phyloP scores from a whole-genome alignment of 1,284 basidiomycete genomes.

The Macrocystidia cucumis region DNA sequence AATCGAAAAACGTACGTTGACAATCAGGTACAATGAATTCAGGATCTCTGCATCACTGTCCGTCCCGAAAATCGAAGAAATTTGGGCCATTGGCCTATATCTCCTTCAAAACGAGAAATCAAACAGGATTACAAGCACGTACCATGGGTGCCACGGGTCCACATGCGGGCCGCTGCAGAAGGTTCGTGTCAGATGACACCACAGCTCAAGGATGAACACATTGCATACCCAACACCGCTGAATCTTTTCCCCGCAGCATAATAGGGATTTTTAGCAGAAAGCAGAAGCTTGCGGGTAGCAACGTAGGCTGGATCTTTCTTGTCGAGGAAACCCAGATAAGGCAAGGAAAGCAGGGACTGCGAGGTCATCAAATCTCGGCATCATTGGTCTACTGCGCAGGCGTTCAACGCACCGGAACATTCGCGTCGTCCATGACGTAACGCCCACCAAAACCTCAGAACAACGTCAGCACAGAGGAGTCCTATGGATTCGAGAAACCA shows the following conservation, averaged over 20 bases:
- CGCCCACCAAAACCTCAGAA: conserved; percentile 49
- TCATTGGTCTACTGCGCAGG: conserved; percentile 1
- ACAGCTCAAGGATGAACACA: background rate
- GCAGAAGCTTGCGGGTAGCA: conserved; percentile 50
- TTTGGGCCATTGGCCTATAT: conserved; percentile 69
- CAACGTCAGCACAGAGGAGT: conserved; percentile 1
- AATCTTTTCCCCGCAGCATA: conserved; percentile 57
- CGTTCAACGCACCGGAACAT: conserved; percentile 55
- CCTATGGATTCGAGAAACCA: conserved; percentile 2
- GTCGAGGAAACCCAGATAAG: conserved; percentile 70
- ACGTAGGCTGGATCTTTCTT: conserved; percentile 49
- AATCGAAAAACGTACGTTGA: conserved; percentile 40
- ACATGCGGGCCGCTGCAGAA: conserved; percentile 60
- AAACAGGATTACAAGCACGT: conserved; percentile 8
- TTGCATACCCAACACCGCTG: conserved; percentile 55
- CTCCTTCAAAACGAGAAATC: conserved; percentile 4
- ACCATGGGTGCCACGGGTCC: conserved; percentile 67
- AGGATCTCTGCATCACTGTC: conserved; percentile 65
- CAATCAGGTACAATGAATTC: conserved; percentile 50
- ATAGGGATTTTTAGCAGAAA: conserved; percentile 65
- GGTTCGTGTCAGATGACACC: background rate
- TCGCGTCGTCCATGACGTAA: conserved; percentile 78
- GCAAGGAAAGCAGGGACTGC: conserved; percentile 68
- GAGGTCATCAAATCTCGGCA: conserved; percentile 3
- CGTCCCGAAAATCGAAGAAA: conserved; percentile 66